A percentile compares a stretch with the other conserved stretches of the same genome.
Conservation (phyloP, 2,329 filamentous ascomycete species). For the Xylariaceae sp. region DNA sequence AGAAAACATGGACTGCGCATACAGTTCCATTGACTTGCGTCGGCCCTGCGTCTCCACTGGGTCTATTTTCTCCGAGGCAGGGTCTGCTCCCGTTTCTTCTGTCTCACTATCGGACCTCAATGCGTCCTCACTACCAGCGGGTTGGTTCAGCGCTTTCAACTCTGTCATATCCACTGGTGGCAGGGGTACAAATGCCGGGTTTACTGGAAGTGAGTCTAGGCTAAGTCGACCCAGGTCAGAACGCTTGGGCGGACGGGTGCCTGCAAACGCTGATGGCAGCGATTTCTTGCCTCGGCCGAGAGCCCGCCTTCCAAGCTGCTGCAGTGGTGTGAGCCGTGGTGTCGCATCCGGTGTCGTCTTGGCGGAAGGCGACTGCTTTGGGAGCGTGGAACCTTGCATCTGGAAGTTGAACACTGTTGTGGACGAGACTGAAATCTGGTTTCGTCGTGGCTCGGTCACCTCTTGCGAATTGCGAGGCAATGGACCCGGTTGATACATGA, state of each 20-base stretch:
- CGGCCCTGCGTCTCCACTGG: conserved; percentile 16
- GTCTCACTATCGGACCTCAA: conserved; percentile 48
- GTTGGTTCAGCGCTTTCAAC: conserved; percentile 45
- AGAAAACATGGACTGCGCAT: conserved; percentile 41
- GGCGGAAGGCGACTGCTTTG: conserved; percentile 39
- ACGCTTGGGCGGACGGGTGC: conserved; percentile 21
- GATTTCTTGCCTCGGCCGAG: conserved; percentile 32
- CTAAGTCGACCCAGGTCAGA: conserved; percentile 26
- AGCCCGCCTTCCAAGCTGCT: conserved; percentile 48
- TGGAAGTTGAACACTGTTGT: conserved; percentile 19
- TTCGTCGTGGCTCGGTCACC: conserved; percentile 6
- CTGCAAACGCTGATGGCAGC: conserved; percentile 24
- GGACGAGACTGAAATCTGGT: conserved; percentile 24
- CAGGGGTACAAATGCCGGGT: conserved; percentile 51
- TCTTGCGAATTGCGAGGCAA: conserved; percentile 12
- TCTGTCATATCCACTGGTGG: conserved; percentile 51
- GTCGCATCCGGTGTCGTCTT: conserved; percentile 41
- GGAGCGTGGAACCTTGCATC: conserved; percentile 38
- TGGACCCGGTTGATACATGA: conserved; percentile 25
- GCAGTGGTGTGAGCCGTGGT: conserved; percentile 44
- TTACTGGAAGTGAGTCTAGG: conserved; percentile 39
- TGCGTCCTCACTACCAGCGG: conserved; percentile 52
- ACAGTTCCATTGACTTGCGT: conserved; percentile 41
- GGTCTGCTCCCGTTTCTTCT: conserved; percentile 23
- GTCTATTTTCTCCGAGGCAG: conserved; percentile 24